Percentiles rank a stretch among this genome's conserved stretches.
Evolutionary conservation across 192 early-diverging fungal genomes (phyloP).

Genomic region (Neocallimastix lanati): DNA sequence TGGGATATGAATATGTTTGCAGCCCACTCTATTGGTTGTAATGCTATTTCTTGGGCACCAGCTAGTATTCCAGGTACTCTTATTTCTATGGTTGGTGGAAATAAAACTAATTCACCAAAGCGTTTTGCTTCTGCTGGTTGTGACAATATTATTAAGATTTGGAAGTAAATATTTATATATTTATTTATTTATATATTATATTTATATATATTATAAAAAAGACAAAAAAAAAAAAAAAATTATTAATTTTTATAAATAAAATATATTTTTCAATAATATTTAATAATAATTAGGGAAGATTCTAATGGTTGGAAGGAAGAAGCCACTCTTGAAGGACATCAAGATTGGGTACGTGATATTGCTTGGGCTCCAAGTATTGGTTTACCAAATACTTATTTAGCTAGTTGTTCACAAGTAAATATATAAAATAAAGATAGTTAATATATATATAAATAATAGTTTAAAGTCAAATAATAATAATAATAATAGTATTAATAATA

Average conservation of each 20-base stretch:
- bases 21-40: constrained; percentile 81
- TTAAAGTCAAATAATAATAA: too few species aligned
- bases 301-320: constrained; percentile 48
- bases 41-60: constrained; percentile 90
- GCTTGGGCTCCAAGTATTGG: constrained; percentile 93
- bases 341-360: constrained; percentile 96
- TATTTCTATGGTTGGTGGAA: constrained; percentile 36
- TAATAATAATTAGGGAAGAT: too few species aligned
- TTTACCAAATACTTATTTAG: constrained; percentile 69
- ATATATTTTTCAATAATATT: too few species aligned
- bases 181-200: too few species aligned
- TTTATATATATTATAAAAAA: too few species aligned
- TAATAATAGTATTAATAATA: too few species aligned
- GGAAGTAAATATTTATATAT: constrained; percentile 45
- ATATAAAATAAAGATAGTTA: too few species aligned
- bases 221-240: too few species aligned
- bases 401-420: constrained; percentile 71
- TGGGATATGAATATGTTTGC: constrained; percentile 65
- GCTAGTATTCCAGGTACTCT: constrained; percentile 58
- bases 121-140: constrained; percentile 86
- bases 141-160: constrained; percentile 92
- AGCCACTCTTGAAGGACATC: constrained; percentile 66
- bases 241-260: too few species aligned
- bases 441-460: too few species aligned
- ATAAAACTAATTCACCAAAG: constrained; percentile 35